These are phyloP conservation scores for Aspergillus campestris DNA, from an alignment of 495 filamentous ascomycete genomes.

Conservation along the genomic window DNA sequence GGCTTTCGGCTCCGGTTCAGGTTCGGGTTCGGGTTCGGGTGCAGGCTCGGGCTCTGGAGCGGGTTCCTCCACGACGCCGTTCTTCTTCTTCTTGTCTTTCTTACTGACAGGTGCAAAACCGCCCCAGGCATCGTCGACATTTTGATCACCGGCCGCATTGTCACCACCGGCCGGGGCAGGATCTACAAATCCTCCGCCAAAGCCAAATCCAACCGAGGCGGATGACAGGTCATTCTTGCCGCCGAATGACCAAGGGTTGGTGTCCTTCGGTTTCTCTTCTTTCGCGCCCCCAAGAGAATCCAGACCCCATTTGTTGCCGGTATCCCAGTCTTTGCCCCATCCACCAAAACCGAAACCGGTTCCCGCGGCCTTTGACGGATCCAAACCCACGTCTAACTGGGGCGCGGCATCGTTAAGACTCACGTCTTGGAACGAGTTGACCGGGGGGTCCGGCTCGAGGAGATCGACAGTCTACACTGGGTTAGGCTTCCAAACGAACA, in stretches of 20 bases:
- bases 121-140: constrained; percentile 24
- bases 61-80: constrained; percentile 9
- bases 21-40: constrained; percentile 13
- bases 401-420: constrained; percentile 34
- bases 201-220: constrained; percentile 34
- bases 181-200: constrained; percentile 33
- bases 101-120: constrained; percentile 12
- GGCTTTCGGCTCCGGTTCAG: constrained; percentile 6
- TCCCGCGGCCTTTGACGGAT: constrained; percentile 21
- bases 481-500: neutral
- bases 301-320: constrained; percentile 29
- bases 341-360: constrained; percentile 35
- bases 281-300: constrained; percentile 27
- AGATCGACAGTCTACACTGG: constrained; percentile 2
- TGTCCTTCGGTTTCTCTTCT: constrained; percentile 23
- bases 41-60: constrained; percentile 11
- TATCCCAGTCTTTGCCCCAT: constrained; percentile 38
- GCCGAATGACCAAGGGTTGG: constrained; percentile 33
- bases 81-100: constrained; percentile 23
- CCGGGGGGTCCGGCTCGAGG: constrained; percentile 14
- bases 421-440: constrained; percentile 38
- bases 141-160: constrained; percentile 6
- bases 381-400: constrained; percentile 40
- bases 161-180: constrained; percentile 16
- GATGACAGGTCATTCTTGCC: constrained; percentile 32